These are phyloP conservation scores for Coemansia sp. DNA, from an alignment of 192 early-diverging fungal species.

Conservation along the genomic window DNA sequence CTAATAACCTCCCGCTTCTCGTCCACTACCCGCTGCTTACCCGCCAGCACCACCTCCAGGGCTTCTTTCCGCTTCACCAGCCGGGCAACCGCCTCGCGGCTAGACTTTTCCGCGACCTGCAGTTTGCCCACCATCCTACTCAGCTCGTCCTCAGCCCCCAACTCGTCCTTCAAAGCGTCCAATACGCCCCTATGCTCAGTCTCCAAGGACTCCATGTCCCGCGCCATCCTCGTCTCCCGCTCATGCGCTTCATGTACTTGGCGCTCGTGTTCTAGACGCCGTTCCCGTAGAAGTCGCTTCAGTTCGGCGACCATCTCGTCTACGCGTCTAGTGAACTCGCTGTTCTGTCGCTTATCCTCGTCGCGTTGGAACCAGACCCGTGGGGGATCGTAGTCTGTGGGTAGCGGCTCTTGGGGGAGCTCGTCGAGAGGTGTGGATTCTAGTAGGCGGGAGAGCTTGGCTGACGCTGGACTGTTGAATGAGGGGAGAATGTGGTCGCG, in stretches of 20 bases:
- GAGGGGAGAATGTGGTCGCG: slow-evolving; percentile 47
- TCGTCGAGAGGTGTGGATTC: slow-evolving; percentile 37
- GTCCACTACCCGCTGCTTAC: slow-evolving; percentile 56
- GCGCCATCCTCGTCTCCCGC: slow-evolving; percentile 34
- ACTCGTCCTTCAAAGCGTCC: slow-evolving; percentile 55
- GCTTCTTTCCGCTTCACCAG: slow-evolving; percentile 30
- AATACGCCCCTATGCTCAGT: slow-evolving; percentile 44
- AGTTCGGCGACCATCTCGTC: slow-evolving; percentile 55
- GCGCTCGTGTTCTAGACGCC: slow-evolving; percentile 20
- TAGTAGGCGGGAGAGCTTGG: slow-evolving; percentile 37
- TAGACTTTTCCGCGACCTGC: slow-evolving; percentile 49
- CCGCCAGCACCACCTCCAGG: slow-evolving; percentile 34
- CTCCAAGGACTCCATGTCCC: slow-evolving; percentile 45
- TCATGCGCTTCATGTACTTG: slow-evolving; percentile 8
- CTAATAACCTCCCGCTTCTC: slow-evolving; percentile 55
- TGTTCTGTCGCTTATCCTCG: slow-evolving; percentile 47
- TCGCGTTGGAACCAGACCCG: slow-evolving; percentile 54
- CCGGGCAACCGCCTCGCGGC: slow-evolving; percentile 26
- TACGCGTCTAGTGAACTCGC: slow-evolving; percentile 40
- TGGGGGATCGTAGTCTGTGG: slow-evolving; percentile 52
- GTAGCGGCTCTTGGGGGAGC: slow-evolving; percentile 29
- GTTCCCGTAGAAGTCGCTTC: slow-evolving; percentile 45
- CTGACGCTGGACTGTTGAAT: slow-evolving; percentile 51
- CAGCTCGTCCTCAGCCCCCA: slow-evolving; percentile 52
- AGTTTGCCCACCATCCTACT: slow-evolving; percentile 45